phyloP scores from a whole-genome alignment of 73 alveolate species.

The Uronychia binucleata region DNA sequence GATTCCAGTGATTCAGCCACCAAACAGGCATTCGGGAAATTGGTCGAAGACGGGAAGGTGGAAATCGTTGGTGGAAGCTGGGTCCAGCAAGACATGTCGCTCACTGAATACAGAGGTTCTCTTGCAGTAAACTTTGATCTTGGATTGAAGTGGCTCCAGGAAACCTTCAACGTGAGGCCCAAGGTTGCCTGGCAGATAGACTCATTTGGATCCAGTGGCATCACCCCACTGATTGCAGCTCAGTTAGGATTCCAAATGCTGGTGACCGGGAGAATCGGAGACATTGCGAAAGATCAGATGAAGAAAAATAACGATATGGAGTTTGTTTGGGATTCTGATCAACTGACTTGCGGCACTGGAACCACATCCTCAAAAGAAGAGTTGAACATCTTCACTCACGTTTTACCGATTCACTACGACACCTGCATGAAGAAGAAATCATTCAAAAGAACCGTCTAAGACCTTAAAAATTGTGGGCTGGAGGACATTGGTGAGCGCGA shows the following conservation, averaged over 20 bases:
- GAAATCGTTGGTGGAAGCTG: slow-evolving; percentile 73
- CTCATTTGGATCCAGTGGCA: slow-evolving; percentile 84
- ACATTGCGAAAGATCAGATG: slow-evolving; percentile 18
- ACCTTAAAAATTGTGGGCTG: too few species aligned
- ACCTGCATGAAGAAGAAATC: too few species aligned
- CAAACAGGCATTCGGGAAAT: too few species aligned
- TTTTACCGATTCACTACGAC: slow-evolving; percentile 49
- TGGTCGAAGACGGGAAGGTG: slow-evolving; percentile 29
- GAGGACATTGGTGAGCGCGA: too few species aligned
- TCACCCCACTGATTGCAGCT: slow-evolving; percentile 43
- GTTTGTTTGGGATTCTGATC: slow-evolving; percentile 24
- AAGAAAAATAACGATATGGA: slow-evolving; percentile 31
- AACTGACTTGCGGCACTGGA: not conserved
- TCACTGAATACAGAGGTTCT: slow-evolving; percentile 66
- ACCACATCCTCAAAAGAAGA: too few species aligned
- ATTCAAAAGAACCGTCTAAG: too few species aligned
- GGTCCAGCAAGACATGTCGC: slow-evolving; percentile 90
- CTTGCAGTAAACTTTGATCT: slow-evolving; percentile 64
- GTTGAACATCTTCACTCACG: slow-evolving; percentile 47
- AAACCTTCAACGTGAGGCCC: slow-evolving; percentile 74
- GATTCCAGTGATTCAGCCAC: too few species aligned
- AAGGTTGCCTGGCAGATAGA: slow-evolving; percentile 86
- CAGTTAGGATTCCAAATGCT: slow-evolving; percentile 24
- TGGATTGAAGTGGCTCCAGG: slow-evolving; percentile 73
- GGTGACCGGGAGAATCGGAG: slow-evolving; percentile 59